These are phyloP conservation scores for Avena atlantica DNA, from an alignment of 176 grass and related monocot species.

Conservation along the genomic window DNA sequence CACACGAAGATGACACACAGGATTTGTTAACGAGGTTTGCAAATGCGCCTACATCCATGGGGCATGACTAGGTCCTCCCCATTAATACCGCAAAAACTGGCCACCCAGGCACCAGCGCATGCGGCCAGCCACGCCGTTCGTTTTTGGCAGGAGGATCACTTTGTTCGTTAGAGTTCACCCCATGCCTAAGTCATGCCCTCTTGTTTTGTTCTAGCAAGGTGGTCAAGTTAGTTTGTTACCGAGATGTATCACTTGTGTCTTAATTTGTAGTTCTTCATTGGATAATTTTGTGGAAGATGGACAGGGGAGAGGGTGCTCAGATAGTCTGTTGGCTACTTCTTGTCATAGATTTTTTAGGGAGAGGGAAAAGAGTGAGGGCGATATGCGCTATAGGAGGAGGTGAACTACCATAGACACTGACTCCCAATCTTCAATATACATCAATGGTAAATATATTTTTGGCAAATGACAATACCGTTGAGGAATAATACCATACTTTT, in stretches of 20 bases:
- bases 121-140: background rate
- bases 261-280: background rate
- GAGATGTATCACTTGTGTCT: background rate
- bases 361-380: background rate
- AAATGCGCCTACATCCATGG: background rate
- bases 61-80: background rate
- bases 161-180: background rate
- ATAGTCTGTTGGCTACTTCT: background rate
- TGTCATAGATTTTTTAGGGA: background rate
- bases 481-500: background rate
- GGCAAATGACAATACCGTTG: background rate
- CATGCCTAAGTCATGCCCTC: background rate
- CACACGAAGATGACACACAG: background rate
- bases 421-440: background rate
- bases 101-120: background rate
- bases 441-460: background rate
- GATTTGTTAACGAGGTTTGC: background rate
- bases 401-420: background rate
- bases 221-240: background rate
- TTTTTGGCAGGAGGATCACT: background rate
- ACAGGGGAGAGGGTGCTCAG: background rate
- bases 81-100: background rate
- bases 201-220: constrained; percentile 1
- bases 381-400: background rate
- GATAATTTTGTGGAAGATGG: background rate